phyloP scores from a whole-genome alignment of 768 basidiomycete species.

The Chalciporus chontae region DNA sequence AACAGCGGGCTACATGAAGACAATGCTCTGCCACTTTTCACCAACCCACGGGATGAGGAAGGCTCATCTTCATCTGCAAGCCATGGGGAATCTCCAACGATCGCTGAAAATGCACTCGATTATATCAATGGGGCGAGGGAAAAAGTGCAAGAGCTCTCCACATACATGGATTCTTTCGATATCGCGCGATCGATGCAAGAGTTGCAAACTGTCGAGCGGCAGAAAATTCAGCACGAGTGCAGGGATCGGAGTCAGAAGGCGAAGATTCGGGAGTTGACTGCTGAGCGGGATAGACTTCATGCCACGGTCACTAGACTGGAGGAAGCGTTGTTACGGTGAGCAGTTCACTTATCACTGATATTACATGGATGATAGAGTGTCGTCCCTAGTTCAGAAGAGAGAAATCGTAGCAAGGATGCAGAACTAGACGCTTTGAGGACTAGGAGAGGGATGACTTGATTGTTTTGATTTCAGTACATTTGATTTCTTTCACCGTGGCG shows the following conservation, averaged over 20 bases:
- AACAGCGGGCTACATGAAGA: conserved; percentile 1
- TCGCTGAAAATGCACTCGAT: conserved; percentile 26
- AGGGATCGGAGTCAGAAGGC: conserved; percentile 21
- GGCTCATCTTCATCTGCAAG: conserved; percentile 6
- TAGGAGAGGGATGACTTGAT: background rate
- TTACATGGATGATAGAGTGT: background rate
- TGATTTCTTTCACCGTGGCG: too few species aligned
- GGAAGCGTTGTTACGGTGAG: conserved; percentile 17
- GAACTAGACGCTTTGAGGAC: conserved; percentile 2
- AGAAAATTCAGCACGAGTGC: conserved; percentile 21
- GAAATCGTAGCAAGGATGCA: conserved; percentile 7
- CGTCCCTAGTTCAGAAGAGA: conserved; percentile 6
- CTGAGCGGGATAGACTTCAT: conserved; percentile 14
- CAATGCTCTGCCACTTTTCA: conserved; percentile 19
- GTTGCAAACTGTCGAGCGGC: conserved; percentile 19
- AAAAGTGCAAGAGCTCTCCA: conserved; percentile 21
- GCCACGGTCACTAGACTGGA: conserved; percentile 16
- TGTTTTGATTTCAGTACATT: too few species aligned
- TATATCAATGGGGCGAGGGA: conserved; percentile 19
- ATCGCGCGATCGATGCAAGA: conserved; percentile 11
- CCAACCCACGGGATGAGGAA: conserved; percentile 2
- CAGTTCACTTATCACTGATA: background rate
- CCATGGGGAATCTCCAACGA: conserved; percentile 21
- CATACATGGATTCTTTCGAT: conserved; percentile 29
- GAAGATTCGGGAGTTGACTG: conserved; percentile 19